phyloP scores from a whole-genome alignment of 2,329 filamentous ascomycete genomes.

The Penicillium sp. region DNA sequence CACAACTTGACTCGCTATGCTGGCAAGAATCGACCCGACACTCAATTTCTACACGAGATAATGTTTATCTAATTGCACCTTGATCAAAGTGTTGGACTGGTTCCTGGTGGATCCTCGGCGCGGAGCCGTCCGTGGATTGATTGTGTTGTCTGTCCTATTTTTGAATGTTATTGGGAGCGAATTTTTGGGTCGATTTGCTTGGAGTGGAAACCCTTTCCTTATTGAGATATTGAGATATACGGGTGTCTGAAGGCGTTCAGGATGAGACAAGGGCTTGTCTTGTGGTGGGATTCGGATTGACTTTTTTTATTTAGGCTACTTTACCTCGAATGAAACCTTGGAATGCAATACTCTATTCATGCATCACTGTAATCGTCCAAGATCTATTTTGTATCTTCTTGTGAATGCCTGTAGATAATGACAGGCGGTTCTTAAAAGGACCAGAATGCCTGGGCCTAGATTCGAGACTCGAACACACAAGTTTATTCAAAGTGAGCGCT shows the following conservation, averaged over 20 bases:
- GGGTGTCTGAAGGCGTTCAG: background rate
- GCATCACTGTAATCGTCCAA: background rate
- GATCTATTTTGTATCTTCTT: no score
- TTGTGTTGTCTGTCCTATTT: background rate
- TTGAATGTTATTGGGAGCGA: background rate
- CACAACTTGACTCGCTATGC: background rate
- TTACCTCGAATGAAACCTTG: constrained; percentile 1
- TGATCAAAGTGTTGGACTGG: background rate
- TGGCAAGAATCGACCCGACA: background rate
- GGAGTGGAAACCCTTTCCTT: background rate
- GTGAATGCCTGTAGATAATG: no score
- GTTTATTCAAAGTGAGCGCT: background rate
- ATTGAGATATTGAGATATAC: background rate
- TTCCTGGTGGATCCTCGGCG: constrained; percentile 1
- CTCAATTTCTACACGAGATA: constrained; percentile 8
- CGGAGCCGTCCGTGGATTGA: background rate
- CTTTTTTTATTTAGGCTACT: background rate
- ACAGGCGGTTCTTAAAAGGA: no score
- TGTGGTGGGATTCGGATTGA: background rate
- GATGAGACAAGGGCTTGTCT: background rate
- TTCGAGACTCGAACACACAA: background rate
- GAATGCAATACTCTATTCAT: background rate
- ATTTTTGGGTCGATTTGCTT: background rate
- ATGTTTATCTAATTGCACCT: constrained; percentile 10
- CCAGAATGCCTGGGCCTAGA: background rate